Evolutionary conservation across 2,329 filamentous ascomycete genomes (phyloP).

Genomic region (Rhexocercosporidium sp.): DNA sequence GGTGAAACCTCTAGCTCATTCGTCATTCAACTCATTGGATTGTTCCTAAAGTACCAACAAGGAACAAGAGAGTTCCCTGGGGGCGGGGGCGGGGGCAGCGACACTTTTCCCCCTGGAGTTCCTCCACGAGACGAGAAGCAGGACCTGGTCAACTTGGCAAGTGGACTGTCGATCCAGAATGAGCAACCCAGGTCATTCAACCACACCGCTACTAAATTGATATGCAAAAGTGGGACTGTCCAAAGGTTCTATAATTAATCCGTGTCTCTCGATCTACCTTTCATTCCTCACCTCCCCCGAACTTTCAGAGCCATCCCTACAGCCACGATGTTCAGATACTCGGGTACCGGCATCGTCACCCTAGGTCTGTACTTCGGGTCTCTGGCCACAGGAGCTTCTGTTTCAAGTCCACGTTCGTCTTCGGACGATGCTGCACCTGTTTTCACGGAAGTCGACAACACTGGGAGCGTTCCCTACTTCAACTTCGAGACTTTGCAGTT

Average conservation of each 20-base stretch:
- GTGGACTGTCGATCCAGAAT: not conserved
- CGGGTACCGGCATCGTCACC: not conserved
- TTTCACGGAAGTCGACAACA: not conserved
- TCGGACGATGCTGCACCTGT: not conserved
- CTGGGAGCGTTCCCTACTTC: not conserved
- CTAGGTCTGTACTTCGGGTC: not conserved
- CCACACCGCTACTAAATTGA: not conserved
- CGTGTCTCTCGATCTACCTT: not conserved
- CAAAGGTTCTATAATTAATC: conserved; percentile 1
- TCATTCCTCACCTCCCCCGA: not conserved
- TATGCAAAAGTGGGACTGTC: not conserved
- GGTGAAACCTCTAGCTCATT: too few relatives aligned
- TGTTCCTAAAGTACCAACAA: too few relatives aligned
- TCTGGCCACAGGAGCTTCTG: not conserved
- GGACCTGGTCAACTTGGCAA: not conserved
- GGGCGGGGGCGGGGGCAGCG: too few relatives aligned
- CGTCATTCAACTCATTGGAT: too few relatives aligned
- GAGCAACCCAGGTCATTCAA: not conserved
- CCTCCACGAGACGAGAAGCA: not conserved
- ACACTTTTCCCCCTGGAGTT: too few relatives aligned
- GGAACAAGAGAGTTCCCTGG: not conserved
- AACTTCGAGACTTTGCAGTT: conserved; percentile 4
- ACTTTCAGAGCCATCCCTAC: not conserved
- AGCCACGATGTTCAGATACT: conserved; percentile 5
- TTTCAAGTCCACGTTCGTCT: conserved; percentile 1